Evolutionary conservation across 768 basidiomycete species (phyloP), one percentile per base, ranked within the genome.

Genomic region (Boletus pseudo-olivaceus): DNA sequence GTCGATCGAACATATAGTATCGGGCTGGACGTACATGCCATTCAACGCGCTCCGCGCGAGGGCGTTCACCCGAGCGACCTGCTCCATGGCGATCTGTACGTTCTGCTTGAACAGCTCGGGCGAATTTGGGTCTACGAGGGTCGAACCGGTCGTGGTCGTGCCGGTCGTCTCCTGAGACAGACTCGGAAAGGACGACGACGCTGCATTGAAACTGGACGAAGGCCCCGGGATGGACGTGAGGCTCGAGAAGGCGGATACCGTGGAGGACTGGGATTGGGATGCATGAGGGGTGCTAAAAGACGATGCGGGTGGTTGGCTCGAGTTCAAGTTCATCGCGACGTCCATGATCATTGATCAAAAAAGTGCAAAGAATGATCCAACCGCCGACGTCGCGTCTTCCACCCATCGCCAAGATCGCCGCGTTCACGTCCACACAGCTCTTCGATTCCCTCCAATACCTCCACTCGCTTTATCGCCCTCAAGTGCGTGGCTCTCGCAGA

Each of bases 41-140:
- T 70, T 65, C 29, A 84, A 61, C 9, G 80, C 76, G 38, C 67
- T 76, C 46, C 78, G 73, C 0, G 83, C 80, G 3, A 81, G 68
- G 2, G 66, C 65, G 56, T 82, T 79, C 2, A 86, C 67, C 12
- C 78, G 68, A 3, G 74, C 57, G 29, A 85, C 75, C 19, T 82
- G 78, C 37, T 79, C 76, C 50, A 78, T 75, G 0, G 77, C 72
- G 15, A 77, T 49, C 38, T 75, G 76, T 1, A 84, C 56, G 63
- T 82, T 83, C 47, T 81, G 79, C 56, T 81, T 83, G 73, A 88
- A 84, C n/a, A 76, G 53, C 27, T 80, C 82, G 15, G 82, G 80
- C 23, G 84, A 82, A 55, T 81, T 86, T 15, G 77, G 79, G 54
- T 87, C 85, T 7, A 52, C 55, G 46, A 72, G 66, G 1, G 61